phyloP scores from a whole-genome alignment of 352 stramenopile species.

The Peronospora destructor region DNA sequence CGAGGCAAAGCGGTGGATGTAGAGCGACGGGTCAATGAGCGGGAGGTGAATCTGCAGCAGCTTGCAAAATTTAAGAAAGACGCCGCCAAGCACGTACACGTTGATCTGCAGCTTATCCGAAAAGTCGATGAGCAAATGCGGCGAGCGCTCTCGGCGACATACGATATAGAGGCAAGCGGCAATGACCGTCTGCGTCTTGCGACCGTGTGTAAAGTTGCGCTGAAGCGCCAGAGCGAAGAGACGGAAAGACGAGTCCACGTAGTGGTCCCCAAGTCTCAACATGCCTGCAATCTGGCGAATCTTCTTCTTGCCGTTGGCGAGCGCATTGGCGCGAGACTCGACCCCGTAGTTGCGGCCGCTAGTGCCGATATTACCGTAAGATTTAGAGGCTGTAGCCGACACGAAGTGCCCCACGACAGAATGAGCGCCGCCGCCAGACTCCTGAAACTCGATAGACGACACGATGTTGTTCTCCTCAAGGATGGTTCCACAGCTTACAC shows the following conservation, averaged over 20 bases:
- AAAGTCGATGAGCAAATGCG: constrained; percentile 99
- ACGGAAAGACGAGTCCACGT: constrained; percentile 94
- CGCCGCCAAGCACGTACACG: constrained; percentile 80
- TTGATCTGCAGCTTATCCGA: constrained; percentile 96
- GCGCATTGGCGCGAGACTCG: constrained; percentile 92
- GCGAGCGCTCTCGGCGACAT: constrained; percentile 95
- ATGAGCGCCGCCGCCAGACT: constrained; percentile 84
- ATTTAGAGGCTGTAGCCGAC: constrained; percentile 84
- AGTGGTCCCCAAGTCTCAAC: constrained; percentile 90
- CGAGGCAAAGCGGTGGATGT: constrained; percentile 96
- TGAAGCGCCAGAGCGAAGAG: constrained; percentile 94
- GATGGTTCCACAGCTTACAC: constrained; percentile 88
- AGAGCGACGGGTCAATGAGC: constrained; percentile 97
- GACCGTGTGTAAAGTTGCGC: constrained; percentile 95
- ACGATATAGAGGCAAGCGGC: constrained; percentile 98
- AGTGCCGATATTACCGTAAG: constrained; percentile 84
- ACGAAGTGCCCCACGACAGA: constrained; percentile 96
- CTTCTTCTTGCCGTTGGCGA: constrained; percentile 91
- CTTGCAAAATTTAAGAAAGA: constrained; percentile 90
- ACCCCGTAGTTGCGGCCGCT: constrained; percentile 89
- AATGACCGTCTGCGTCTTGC: constrained; percentile 93
- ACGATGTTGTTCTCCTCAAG: constrained; percentile 98
- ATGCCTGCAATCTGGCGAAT: constrained; percentile 91
- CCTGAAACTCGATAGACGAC: constrained; percentile 94
- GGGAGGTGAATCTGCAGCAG: constrained; percentile 94